Base-by-base conservation (phyloP, 768 basidiomycete genomes). In the Daedalea quercina region DNA sequence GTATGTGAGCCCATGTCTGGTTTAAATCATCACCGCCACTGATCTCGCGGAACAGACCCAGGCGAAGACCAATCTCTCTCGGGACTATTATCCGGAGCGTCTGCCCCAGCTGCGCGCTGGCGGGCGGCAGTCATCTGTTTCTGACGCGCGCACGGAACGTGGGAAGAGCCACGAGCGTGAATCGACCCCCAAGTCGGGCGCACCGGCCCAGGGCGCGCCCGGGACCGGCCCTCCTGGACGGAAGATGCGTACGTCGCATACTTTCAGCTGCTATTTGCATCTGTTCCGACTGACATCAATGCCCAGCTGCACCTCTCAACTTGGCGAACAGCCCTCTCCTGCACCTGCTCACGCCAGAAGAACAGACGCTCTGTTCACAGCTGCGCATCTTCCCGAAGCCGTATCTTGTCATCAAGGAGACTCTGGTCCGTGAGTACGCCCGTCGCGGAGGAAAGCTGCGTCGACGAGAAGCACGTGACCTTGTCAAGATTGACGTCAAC, bases 401-500 rank as follows among this genome's bases (percentile, higher is more conserved):
- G 0, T 99, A 96, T 67, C 82, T 99, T 48, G 82, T 89, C 55
- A 90, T 98, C 71, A 99, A 99, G 67, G 93, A 96, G 68, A 91
- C 88, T 3, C 80, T 96, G 40, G 85, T 99, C 26, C 82, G 93
- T 28, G 95, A 98, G 72, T 96, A 92, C 61, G 91, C 90, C 1
- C 78, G 92, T 24, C 76, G 93, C 51, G 87, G 89, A 20, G 94
- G 94, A 11, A 88, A 90, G 65, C 76, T 97, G 42, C 87, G 89
- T 46, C 79, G 90, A 26, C 77, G 93, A 50, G 93, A 96, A 67
- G 92, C 93, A 11, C 80, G 90, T 47, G 90, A 91, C 67, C 74
- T 95, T 54, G 85, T 94, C 59, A 93, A 91, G 69, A 90, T 96
- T 56, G 93, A 94, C 65, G 90, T 91, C 56, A 90, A 91, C 67